phyloP scores from a whole-genome alignment of 2,329 filamentous ascomycete genomes.

The Talaromyces atroroseus region DNA sequence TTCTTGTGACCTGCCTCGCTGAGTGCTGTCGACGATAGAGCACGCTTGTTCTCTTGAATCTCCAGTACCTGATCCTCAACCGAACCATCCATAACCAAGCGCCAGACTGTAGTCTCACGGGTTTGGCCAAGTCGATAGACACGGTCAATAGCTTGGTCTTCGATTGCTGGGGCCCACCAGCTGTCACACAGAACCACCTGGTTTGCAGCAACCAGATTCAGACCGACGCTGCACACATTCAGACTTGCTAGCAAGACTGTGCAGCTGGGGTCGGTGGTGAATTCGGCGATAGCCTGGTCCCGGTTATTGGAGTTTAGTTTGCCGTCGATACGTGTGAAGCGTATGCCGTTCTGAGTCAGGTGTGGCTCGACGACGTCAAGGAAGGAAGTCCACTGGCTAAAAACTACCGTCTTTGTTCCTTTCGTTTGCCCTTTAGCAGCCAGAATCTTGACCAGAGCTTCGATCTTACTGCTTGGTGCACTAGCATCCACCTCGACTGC shows the following conservation, averaged over 20 bases:
- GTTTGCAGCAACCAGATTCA: constrained; percentile 81
- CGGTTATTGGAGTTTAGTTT: constrained; percentile 64
- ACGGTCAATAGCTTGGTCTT: constrained; percentile 84
- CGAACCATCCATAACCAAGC: constrained; percentile 71
- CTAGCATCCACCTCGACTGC: constrained; percentile 55
- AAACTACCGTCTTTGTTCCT: constrained; percentile 72
- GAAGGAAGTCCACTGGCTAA: constrained; percentile 75
- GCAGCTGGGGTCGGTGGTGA: constrained; percentile 62
- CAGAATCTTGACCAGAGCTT: constrained; percentile 70
- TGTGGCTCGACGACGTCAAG: constrained; percentile 70
- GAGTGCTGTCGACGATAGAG: constrained; percentile 73
- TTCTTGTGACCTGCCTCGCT: constrained; percentile 58
- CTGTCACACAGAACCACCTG: constrained; percentile 78
- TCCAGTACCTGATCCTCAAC: constrained; percentile 77
- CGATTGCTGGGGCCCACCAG: constrained; percentile 91
- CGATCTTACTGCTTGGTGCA: constrained; percentile 73
- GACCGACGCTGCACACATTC: constrained; percentile 74
- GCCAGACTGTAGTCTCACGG: constrained; percentile 70
- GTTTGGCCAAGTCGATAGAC: constrained; percentile 83
- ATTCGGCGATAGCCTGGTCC: constrained; percentile 63
- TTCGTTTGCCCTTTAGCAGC: constrained; percentile 59
- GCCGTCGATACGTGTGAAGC: constrained; percentile 71
- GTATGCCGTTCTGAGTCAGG: constrained; percentile 55
- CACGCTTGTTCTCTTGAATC: constrained; percentile 73
- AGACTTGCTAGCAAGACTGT: constrained; percentile 77